Evolutionary conservation across 1,139 yeast genomes (phyloP).

Genomic region (Yamadazyma pseudoaaseri): DNA sequence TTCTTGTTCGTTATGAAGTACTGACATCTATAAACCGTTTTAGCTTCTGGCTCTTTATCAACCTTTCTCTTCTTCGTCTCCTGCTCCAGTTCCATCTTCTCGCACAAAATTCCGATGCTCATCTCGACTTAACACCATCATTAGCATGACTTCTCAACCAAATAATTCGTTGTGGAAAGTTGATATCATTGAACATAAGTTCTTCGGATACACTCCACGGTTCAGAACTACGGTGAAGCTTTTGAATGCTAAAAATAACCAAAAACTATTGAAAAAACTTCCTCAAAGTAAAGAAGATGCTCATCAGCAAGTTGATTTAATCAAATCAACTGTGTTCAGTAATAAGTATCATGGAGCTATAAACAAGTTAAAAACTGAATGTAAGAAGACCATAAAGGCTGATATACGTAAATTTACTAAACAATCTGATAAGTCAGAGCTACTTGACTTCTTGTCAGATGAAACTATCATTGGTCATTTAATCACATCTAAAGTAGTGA

Average conservation of each 20-base stretch:
- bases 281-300: constrained; percentile 43
- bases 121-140: constrained; percentile 5
- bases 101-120: constrained; percentile 9
- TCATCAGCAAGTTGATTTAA: constrained; percentile 35
- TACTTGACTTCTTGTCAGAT: constrained; percentile 12
- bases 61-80: not conserved
- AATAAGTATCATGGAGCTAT: constrained; percentile 51
- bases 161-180: constrained; percentile 43
- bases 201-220: constrained; percentile 45
- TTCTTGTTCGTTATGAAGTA: constrained; percentile 47
- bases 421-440: constrained; percentile 2
- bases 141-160: constrained; percentile 1
- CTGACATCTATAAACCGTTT: constrained; percentile 36
- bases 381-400: constrained; percentile 28
- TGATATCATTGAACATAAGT: constrained; percentile 52
- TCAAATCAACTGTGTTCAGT: constrained; percentile 46
- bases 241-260: constrained; percentile 46
- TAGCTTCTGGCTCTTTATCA: too few relatives aligned
- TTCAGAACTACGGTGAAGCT: constrained; percentile 52
- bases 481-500: constrained; percentile 34
- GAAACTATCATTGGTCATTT: constrained; percentile 24
- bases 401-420: constrained; percentile 18
- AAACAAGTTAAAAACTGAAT: constrained; percentile 38
- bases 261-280: constrained; percentile 41
- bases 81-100: not conserved